These are phyloP conservation scores for Spongiforma sp. DNA, from an alignment of 1,284 basidiomycete genomes.

Conservation along the genomic window DNA sequence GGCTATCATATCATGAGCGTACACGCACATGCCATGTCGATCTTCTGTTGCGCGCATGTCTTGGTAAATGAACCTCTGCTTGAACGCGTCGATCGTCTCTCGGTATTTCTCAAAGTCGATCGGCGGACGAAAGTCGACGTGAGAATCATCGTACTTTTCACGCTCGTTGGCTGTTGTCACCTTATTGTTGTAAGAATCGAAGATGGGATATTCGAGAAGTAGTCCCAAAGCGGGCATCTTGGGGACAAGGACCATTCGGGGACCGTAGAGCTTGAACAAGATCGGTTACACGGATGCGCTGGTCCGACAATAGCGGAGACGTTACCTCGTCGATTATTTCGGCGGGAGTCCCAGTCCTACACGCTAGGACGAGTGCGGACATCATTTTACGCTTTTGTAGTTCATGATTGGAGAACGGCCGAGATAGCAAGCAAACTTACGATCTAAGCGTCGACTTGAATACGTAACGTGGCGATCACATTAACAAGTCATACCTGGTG, in stretches of 20 bases:
- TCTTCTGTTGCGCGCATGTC: constrained; percentile 87
- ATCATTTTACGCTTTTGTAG: constrained; percentile 93
- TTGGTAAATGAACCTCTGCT: constrained; percentile 83
- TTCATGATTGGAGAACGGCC: constrained; percentile 4
- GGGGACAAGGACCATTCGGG: constrained; percentile 85
- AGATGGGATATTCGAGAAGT: constrained; percentile 92
- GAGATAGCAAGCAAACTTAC: constrained; percentile 17
- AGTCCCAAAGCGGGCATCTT: constrained; percentile 97
- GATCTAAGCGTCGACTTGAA: constrained; percentile 22
- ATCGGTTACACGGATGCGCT: not conserved
- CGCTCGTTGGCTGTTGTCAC: constrained; percentile 63
- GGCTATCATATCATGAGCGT: too few species aligned
- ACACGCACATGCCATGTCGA: constrained; percentile 75
- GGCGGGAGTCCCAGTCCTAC: constrained; percentile 76
- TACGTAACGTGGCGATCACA: constrained; percentile 13
- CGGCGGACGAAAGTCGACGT: constrained; percentile 62
- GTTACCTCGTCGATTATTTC: constrained; percentile 74
- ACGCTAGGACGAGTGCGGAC: constrained; percentile 80
- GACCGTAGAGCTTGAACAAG: constrained; percentile 64
- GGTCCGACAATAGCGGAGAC: not conserved
- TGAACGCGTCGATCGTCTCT: constrained; percentile 78
- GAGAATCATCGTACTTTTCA: constrained; percentile 51
- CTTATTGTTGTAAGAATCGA: constrained; percentile 78
- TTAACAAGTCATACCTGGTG: constrained; percentile 74
- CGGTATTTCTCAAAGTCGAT: constrained; percentile 76